Evolutionary conservation across 2,329 filamentous ascomycete species (phyloP).

Genomic region (Xylariaceae sp.): DNA sequence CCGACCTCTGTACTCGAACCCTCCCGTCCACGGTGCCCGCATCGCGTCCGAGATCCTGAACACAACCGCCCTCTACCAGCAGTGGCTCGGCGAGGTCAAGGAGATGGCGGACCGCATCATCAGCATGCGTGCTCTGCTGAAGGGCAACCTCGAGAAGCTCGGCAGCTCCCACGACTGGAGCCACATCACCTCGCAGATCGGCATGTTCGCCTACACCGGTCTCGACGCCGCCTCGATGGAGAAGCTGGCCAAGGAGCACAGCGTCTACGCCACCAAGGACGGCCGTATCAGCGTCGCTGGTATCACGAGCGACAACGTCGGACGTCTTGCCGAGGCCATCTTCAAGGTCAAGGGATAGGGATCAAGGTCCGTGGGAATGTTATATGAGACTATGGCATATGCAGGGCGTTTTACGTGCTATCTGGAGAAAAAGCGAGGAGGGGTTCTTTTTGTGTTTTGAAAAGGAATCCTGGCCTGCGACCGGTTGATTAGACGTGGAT

Average conservation of each 20-base stretch:
- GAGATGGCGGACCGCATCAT: constrained; percentile 99
- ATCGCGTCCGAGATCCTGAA: constrained; percentile 91
- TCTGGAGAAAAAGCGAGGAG: too few species aligned
- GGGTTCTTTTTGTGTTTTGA: too few species aligned
- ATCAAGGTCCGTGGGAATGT: neutral
- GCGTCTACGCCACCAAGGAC: constrained; percentile 94
- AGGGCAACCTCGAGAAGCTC: constrained; percentile 90
- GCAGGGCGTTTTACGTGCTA: neutral
- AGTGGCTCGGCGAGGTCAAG: constrained; percentile 97
- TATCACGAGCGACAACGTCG: constrained; percentile 76
- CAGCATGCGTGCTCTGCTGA: constrained; percentile 90
- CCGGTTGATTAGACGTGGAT: too few species aligned
- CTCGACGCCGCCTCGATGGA: constrained; percentile 90
- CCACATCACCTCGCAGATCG: constrained; percentile 98
- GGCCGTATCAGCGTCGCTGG: constrained; percentile 82
- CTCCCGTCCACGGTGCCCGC: constrained; percentile 91
- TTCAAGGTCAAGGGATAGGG: constrained; percentile 72
- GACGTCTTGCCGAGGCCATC: constrained; percentile 76
- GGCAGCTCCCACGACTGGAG: constrained; percentile 97
- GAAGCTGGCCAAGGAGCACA: constrained; percentile 86
- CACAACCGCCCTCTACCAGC: constrained; percentile 76
- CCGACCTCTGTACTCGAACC: constrained; percentile 96
- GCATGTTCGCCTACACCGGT: constrained; percentile 99
- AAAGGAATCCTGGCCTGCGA: too few species aligned
- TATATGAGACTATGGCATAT: neutral